Evolutionary conservation across 2,329 filamentous ascomycete species (phyloP), one percentile per base, ranked within the genome.

Genomic region (Tetracladium maxilliforme): DNA sequence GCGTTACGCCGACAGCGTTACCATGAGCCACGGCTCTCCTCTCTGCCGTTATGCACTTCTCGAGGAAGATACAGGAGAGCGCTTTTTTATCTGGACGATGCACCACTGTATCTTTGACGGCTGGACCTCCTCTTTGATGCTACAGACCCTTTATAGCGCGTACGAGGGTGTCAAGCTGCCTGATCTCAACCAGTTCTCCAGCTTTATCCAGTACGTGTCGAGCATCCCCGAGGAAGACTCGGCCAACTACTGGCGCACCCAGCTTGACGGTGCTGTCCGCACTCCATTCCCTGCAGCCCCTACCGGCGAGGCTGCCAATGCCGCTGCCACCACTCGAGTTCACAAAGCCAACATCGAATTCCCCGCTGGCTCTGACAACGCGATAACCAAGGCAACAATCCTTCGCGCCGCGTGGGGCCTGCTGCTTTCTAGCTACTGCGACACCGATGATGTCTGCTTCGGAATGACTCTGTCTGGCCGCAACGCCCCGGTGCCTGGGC

Each of bases 381-480:
- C n/a, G n/a, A 22, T 23, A 5, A 27, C 25, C 14, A 16, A 22
- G 25, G 12, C 52, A 4, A 52, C 47, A 7, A 39, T 50, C 20
- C 47, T 56, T 20, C 44, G 51, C 20, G 48, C 48, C 15, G 49
- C 50, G 3, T 55, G 51, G 51, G 48, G 47, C 7, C 28, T 55
- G 7, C 38, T 51, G 3, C 40, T 47, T 3, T 42, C 43, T 2
- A 30, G 46, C 7, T 50, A 52, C 24, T 39, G 48, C 28, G 44
- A 43, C 4, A 38, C 44, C 14, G 27, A 42, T 10, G 49, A 54
- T 25, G 42, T 53, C 14, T 34, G 52, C 13, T 54, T 56, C 25
- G 52, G 52, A 7, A 48, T 49, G 33, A 54, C 49, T 2, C 37
- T 54, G 10, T 50, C 52, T 4, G 52, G 52, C 10, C 46, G 52